Evolutionary conservation across 139 green algal species (phyloP), one percentile per base, ranked within the genome.

Genomic region (Micromonas pusilla): DNA sequence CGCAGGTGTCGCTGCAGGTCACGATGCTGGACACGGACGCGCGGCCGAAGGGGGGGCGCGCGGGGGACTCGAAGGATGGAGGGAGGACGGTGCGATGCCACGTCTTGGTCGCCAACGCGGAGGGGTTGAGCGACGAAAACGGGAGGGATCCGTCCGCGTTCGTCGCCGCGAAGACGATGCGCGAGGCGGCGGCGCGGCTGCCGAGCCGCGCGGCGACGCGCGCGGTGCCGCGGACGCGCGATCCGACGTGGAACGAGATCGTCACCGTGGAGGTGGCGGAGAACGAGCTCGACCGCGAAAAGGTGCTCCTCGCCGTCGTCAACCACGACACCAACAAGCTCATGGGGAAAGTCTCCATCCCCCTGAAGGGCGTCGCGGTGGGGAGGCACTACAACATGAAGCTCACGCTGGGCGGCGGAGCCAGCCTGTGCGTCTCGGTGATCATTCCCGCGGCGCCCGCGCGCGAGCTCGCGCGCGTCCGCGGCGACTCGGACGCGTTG

Each of bases 301-400:
- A 36, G n/a, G 66, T 73, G 66, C 66, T 53, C 66, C 66, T 73
- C 31, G 66, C 66, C n/a, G 20, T 73, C 28, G 66, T 73, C 3
- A 36, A 73, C 66, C 26, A 37, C 30, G 28, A 53, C 66, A 52
- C 28, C 66, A 73, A 45, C 26, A 37, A 73, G 66, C 66, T 73
- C 28, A 39, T 73, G 30, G 66, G 23, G 23, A 73, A 73, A 26
- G n/a, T 16, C 28, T 4, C 66, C 5, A n/a, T 73, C 3, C 66
- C 66, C 66, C n/a, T 73, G 66, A 4, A 5, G 5, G 26, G 3
- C 28, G 3, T 73, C 5, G 5, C 28, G 28, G 26, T 36, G 28
- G 26, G 66, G 26, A 33, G 31, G 25, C 26, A 37, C 66, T 73
- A 73, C 16, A 37, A 37, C 26, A 20, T 73, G 26, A 53, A 39